Percentiles rank a stretch among this genome's conserved stretches.
These are phyloP conservation scores for Edaphochlamys debaryana DNA, from an alignment of 139 green algal genomes.

Conservation along the genomic window DNA sequence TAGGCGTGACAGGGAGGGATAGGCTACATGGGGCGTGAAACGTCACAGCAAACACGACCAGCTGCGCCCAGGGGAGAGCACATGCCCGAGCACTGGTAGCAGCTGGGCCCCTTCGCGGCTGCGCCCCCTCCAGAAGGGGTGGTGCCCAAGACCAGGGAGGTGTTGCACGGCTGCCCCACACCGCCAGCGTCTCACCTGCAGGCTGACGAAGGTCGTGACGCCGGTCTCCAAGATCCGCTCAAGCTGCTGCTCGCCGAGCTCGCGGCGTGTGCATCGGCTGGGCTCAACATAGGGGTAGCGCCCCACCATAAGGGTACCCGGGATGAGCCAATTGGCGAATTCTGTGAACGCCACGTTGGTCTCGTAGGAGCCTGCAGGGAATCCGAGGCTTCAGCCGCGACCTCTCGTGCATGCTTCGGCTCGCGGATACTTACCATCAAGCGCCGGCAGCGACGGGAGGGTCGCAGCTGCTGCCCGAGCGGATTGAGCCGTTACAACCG, in stretches of 20 bases:
- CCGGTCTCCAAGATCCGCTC: conserved; percentile 70
- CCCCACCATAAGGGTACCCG: conserved; percentile 79
- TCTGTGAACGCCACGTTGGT: conserved; percentile 61
- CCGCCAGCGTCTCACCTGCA: conserved; percentile 69
- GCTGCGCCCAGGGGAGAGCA: no score
- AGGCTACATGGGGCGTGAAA: no score
- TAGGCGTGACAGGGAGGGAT: no score
- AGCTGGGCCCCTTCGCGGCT: no score
- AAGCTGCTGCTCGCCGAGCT: conserved; percentile 78
- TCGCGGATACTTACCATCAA: conserved; percentile 2
- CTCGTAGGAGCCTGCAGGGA: conserved; percentile 68
- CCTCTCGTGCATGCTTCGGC: neutral
- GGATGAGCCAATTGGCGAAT: conserved; percentile 90
- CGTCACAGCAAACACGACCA: no score
- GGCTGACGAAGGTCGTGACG: conserved; percentile 80
- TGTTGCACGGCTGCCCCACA: no score
- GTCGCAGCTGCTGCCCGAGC: neutral
- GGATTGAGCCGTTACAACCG: neutral
- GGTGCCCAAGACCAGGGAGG: no score
- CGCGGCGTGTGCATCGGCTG: conserved; percentile 59
- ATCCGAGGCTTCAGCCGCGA: no score
- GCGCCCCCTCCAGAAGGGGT: no score
- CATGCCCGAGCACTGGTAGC: no score
- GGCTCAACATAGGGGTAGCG: conserved; percentile 89
- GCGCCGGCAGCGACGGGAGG: neutral